Conservation (phyloP, 495 filamentous ascomycete species). For the Amorphotheca resinae region DNA sequence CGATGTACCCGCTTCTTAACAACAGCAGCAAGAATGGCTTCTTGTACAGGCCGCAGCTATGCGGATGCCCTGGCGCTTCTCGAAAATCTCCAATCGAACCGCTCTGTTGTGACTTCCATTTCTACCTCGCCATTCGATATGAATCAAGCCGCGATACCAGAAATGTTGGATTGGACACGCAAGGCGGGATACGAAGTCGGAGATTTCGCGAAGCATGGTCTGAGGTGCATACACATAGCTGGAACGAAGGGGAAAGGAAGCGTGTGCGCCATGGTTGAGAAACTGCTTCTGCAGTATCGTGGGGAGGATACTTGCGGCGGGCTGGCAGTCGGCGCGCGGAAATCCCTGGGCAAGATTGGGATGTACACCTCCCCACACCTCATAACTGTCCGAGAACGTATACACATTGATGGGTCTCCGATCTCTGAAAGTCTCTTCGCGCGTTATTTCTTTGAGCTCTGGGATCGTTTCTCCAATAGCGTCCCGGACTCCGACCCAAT, state of each 20-base stretch:
- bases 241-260: constrained; percentile 54
- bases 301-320: neutral
- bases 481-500: constrained; percentile 31
- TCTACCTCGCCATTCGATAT: constrained; percentile 28
- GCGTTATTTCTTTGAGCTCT: constrained; percentile 53
- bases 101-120: constrained; percentile 36
- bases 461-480: constrained; percentile 37
- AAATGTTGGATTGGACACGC: constrained; percentile 70
- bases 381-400: constrained; percentile 47
- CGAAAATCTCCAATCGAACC: constrained; percentile 67
- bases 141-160: constrained; percentile 69
- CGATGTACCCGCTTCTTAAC: neutral
- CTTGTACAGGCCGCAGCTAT: constrained; percentile 17
- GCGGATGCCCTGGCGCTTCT: constrained; percentile 35
- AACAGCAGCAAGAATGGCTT: neutral
- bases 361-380: constrained; percentile 60
- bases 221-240: constrained; percentile 38
- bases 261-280: constrained; percentile 21
- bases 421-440: constrained; percentile 42
- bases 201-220: constrained; percentile 19
- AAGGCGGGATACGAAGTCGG: constrained; percentile 53
- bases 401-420: constrained; percentile 42
- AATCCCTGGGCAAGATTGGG: constrained; percentile 33
- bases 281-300: constrained; percentile 13
- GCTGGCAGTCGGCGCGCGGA: neutral